These are phyloP conservation scores for Bruguiera parviflora DNA, from an alignment of 345 rosid genomes.

Conservation along the genomic window DNA sequence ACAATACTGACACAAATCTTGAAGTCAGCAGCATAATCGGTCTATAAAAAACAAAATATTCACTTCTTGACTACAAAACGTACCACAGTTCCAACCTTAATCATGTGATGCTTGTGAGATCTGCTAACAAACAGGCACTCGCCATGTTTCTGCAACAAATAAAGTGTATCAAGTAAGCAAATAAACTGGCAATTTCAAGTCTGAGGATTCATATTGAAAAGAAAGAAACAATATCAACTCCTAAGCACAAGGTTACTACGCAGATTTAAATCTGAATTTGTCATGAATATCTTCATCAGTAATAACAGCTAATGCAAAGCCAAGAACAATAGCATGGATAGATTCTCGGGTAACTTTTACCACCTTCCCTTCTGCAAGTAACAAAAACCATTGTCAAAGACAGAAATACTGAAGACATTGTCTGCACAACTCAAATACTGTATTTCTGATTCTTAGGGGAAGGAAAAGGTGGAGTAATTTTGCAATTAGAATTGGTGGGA, in stretches of 20 bases:
- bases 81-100: constrained; percentile 69
- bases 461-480: no score
- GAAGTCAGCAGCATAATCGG: not conserved
- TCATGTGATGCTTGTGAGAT: constrained; percentile 50
- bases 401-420: not conserved
- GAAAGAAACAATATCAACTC: not conserved
- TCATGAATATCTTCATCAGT: constrained; percentile 57
- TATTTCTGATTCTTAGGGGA: no score
- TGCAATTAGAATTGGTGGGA: no score
- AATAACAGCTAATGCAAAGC: constrained; percentile 73
- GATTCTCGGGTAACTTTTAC: constrained; percentile 65
- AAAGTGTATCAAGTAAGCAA: not conserved
- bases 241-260: constrained; percentile 14
- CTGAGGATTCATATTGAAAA: not conserved
- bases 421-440: no score
- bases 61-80: constrained; percentile 78
- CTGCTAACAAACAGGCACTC: constrained; percentile 52
- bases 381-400: constrained; percentile 1
- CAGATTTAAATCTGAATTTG: constrained; percentile 58
- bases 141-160: constrained; percentile 44
- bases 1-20: not conserved
- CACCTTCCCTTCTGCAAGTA: constrained; percentile 64
- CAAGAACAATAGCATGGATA: constrained; percentile 72
- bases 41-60: constrained; percentile 8
- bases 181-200: not conserved